phyloP scores from a whole-genome alignment of 2,329 filamentous ascomycete genomes.

The Clarireedia sp. region DNA sequence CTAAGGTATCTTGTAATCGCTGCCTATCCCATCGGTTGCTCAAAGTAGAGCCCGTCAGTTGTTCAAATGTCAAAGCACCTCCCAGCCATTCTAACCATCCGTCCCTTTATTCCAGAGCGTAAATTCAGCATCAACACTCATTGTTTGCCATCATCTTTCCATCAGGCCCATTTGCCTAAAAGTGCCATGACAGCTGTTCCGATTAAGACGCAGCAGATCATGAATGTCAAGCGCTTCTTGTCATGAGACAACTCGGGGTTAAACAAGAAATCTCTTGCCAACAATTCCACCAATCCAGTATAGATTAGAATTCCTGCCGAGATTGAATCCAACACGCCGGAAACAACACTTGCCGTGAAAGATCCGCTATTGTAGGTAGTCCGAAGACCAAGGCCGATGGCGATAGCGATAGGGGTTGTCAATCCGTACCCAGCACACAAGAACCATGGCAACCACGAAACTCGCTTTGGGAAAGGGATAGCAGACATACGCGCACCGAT shows the following conservation, averaged over 20 bases:
- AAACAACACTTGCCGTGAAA: slow-evolving; percentile 36
- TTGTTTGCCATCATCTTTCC: neutral
- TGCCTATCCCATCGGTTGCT: too few species aligned
- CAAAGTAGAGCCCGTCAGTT: too few species aligned
- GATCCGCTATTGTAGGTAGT: slow-evolving; percentile 35
- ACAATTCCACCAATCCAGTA: slow-evolving; percentile 41
- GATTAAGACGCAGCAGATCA: slow-evolving; percentile 35
- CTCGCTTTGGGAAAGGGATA: slow-evolving; percentile 40
- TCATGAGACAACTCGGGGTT: slow-evolving; percentile 37
- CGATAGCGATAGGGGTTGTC: slow-evolving; percentile 45
- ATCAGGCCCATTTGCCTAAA: slow-evolving; percentile 41
- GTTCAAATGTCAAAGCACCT: neutral
- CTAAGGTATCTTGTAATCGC: neutral
- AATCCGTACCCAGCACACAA: slow-evolving; percentile 39
- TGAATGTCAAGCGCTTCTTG: slow-evolving; percentile 33
- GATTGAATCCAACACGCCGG: slow-evolving; percentile 39
- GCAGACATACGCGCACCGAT: slow-evolving; percentile 52
- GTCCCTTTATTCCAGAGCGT: neutral
- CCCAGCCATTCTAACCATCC: neutral
- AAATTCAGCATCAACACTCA: neutral
- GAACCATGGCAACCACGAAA: slow-evolving; percentile 40
- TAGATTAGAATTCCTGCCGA: slow-evolving; percentile 43
- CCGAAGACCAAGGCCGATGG: slow-evolving; percentile 40
- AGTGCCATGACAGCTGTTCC: slow-evolving; percentile 41
- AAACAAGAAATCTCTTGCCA: slow-evolving; percentile 43